Base-by-base conservation (phyloP, 192 early-diverging fungal genomes). In the Coemansia sp. region DNA sequence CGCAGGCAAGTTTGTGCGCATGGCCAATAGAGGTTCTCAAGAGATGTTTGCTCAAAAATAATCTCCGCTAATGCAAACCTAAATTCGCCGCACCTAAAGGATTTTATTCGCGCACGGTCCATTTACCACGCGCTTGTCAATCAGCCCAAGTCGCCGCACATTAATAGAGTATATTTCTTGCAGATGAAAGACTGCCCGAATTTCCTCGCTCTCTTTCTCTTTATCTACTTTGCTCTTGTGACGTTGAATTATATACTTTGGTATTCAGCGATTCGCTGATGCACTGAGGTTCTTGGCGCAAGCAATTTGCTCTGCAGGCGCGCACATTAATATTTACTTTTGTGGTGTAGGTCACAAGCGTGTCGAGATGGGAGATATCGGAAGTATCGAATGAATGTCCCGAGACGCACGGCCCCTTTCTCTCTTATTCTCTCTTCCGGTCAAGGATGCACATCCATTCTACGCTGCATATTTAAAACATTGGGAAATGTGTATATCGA, bases 231-330 rank as follows among this genome's bases (percentile, higher is more conserved):
- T 48, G 46, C 19, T 21, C 51, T 53, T 53, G 51, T 53, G 51
- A 53, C 51, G 11, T 53, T 31, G 44, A 17, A 46, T 19, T n/a
- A 7, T 21, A 23, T 48, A 9, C 7, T 48, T 19, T 48, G 46
- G 46, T 48, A 48, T 48, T 48, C 19, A 48, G 51, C 51, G 51
- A 53, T 53, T 53, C 51, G 51, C 51, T 53, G 11, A 53, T 48
- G 45, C 45, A 2, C 19, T 6, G 45, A 8, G 15, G 5, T 19
- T 48, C 45, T 48, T 48, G 45, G 23, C n/a, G 25, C 25, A 53
- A 51, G 51, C 25, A 29, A 11, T 11, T 25, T 53, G 45, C 19
- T 48, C 8, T 19, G 45, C 45, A 48, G 8, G 3, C 15, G 45
- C 15, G 45, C 45, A 21, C n/a, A 19, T 17, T 48, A 48, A 48